phyloP scores from a whole-genome alignment of 208 protist species.

The Giardia muris region DNA sequence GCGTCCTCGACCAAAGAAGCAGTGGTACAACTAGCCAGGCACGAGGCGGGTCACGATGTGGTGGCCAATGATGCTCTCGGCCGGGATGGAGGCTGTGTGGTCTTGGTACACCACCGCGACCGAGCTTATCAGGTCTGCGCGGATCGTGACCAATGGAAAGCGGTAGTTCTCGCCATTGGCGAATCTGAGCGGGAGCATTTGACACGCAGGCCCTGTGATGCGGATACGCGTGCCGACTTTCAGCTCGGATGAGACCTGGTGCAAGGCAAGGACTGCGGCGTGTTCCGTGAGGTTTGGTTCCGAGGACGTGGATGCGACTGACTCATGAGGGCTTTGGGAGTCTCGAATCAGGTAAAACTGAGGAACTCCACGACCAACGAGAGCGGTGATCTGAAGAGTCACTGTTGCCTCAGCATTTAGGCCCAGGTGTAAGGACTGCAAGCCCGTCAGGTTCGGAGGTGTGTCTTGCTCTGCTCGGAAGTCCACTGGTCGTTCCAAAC shows the following conservation, averaged over 20 bases:
- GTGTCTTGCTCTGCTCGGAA: background rate
- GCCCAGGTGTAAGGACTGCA: background rate
- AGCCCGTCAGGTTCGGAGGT: background rate
- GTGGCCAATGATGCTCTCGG: too few species aligned
- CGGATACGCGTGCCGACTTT: background rate
- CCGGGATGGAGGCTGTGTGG: too few species aligned
- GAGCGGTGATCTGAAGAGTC: background rate
- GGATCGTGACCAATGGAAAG: too few species aligned
- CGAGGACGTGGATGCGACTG: background rate
- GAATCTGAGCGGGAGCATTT: background rate
- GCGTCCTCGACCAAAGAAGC: background rate
- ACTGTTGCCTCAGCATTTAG: background rate
- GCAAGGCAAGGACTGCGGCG: background rate
- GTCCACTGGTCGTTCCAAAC: background rate
- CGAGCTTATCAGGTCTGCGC: too few species aligned
- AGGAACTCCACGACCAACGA: background rate
- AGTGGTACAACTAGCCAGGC: conserved; percentile 27
- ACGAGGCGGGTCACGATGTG: too few species aligned
- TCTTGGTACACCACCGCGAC: too few species aligned
- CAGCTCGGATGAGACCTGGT: background rate
- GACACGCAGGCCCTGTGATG: background rate
- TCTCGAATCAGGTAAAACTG: background rate
- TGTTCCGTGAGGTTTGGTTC: background rate
- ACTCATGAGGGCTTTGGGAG: background rate
- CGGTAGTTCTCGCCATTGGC: too few species aligned